These are phyloP conservation scores for Thelonectria rubi DNA, from an alignment of 2,329 filamentous ascomycete species.

Conservation along the genomic window DNA sequence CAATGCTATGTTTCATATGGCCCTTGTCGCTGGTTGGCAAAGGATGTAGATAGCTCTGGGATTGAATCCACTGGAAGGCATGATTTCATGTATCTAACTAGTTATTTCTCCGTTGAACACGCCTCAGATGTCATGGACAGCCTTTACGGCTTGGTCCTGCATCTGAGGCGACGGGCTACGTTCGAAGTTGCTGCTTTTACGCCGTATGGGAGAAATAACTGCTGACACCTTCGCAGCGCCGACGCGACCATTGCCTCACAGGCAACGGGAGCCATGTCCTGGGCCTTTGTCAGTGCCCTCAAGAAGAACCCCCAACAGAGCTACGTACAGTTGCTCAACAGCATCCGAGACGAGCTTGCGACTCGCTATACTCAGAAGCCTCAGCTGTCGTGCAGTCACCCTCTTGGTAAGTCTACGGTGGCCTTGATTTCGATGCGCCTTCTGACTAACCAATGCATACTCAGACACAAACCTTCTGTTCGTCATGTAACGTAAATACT, in stretches of 20 bases:
- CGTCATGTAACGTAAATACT: conserved; percentile 60
- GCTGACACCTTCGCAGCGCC: conserved; percentile 64
- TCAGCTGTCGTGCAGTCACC: conserved; percentile 96
- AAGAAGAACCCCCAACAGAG: conserved; percentile 98
- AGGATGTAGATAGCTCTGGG: background rate
- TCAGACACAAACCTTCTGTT: conserved; percentile 71
- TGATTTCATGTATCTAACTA: conserved; percentile 32
- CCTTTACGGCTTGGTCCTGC: conserved; percentile 48
- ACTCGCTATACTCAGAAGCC: conserved; percentile 94
- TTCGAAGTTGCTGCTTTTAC: conserved; percentile 44
- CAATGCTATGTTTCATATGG: background rate
- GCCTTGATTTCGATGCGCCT: background rate
- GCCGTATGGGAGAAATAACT: background rate
- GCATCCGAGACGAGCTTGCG: conserved; percentile 89
- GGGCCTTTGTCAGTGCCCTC: conserved; percentile 91
- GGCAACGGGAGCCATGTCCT: conserved; percentile 97
- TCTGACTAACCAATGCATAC: conserved; percentile 20
- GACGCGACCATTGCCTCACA: conserved; percentile 91
- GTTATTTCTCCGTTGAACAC: conserved; percentile 41
- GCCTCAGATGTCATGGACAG: conserved; percentile 54
- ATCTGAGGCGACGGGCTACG: conserved; percentile 58
- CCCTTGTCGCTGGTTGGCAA: conserved; percentile 13
- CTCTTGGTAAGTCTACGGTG: conserved; percentile 74
- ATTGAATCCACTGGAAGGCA: conserved; percentile 4
- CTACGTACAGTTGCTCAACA: conserved; percentile 96